Conservation (phyloP, 129 eudicot species). For the Lactuca saligna region DNA sequence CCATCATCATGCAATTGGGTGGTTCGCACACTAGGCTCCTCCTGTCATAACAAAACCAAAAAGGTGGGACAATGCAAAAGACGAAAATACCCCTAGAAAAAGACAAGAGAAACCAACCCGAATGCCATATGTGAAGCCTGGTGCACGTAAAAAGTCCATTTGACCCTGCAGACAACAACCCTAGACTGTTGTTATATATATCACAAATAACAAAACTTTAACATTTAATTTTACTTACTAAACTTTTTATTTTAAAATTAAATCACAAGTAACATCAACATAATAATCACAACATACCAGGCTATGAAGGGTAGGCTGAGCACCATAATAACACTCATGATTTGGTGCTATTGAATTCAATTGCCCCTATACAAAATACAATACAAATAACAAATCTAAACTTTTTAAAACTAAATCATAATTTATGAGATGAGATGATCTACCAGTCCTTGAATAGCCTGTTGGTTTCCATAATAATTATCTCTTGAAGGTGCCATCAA, state of each 20-base stretch:
- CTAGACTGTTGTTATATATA: conserved; percentile 31
- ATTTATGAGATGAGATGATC: conserved; percentile 12
- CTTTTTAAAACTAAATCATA: not conserved
- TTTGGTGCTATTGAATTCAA: conserved; percentile 83
- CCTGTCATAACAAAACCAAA: conserved; percentile 39
- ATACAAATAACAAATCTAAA: not conserved
- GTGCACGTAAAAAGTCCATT: conserved; percentile 82
- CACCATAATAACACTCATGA: conserved; percentile 77
- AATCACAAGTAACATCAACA: too few species aligned
- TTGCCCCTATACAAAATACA: conserved; percentile 64
- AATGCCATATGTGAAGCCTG: conserved; percentile 69
- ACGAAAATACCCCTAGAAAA: not conserved
- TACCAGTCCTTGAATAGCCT: conserved; percentile 90
- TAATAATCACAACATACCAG: conserved; percentile 45
- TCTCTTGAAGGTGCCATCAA: conserved; percentile 92
- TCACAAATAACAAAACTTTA: not conserved
- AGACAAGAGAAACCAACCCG: conserved; percentile 55
- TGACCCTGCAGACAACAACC: conserved; percentile 67
- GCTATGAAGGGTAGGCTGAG: conserved; percentile 67
- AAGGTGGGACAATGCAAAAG: not conserved
- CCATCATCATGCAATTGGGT: conserved; percentile 85
- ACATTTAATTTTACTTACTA: too few species aligned
- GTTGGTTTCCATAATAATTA: conserved; percentile 67
- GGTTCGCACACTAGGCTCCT: conserved; percentile 78
- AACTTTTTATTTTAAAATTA: too few species aligned